Percentiles rank a stretch among this genome's conserved stretches.
These are phyloP conservation scores for Myochromella boudieri DNA, from an alignment of 768 basidiomycete species.

Conservation along the genomic window DNA sequence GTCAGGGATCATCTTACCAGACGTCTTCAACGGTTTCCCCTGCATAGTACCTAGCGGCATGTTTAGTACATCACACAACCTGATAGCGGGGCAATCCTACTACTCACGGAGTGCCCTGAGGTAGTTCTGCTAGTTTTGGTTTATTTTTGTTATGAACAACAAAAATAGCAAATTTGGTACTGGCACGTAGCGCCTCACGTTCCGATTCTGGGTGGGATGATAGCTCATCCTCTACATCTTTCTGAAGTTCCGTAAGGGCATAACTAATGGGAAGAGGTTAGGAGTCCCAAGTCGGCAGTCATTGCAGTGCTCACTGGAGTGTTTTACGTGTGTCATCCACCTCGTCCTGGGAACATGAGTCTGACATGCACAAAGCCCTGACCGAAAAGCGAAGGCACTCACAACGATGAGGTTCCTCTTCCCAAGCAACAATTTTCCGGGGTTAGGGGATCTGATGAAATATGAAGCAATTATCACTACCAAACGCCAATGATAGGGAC, in stretches of 20 bases:
- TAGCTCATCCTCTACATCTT: constrained; percentile 80
- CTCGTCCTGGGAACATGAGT: constrained; percentile 59
- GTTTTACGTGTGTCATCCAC: constrained; percentile 90
- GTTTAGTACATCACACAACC: background rate
- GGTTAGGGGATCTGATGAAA: constrained; percentile 54
- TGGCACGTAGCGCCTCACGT: constrained; percentile 59
- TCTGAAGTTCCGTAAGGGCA: constrained; percentile 84
- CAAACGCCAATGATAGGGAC: no score
- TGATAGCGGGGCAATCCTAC: background rate
- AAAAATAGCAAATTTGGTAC: constrained; percentile 87
- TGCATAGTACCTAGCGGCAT: constrained; percentile 60
- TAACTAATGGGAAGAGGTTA: no score
- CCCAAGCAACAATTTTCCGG: constrained; percentile 73
- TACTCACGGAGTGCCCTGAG: constrained; percentile 60
- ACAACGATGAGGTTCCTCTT: constrained; percentile 82
- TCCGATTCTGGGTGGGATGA: constrained; percentile 66
- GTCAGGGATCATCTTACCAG: constrained; percentile 49
- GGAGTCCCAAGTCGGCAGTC: background rate
- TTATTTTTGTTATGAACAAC: constrained; percentile 96
- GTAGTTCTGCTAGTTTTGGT: constrained; percentile 75
- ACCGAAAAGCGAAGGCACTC: constrained; percentile 28
- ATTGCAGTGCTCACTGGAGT: constrained; percentile 60
- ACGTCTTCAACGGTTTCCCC: constrained; percentile 74
- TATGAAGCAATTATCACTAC: no score
- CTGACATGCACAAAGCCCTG: background rate